Base-by-base conservation (phyloP, 208 protist species). In the Endotrypanum monterogeii region DNA sequence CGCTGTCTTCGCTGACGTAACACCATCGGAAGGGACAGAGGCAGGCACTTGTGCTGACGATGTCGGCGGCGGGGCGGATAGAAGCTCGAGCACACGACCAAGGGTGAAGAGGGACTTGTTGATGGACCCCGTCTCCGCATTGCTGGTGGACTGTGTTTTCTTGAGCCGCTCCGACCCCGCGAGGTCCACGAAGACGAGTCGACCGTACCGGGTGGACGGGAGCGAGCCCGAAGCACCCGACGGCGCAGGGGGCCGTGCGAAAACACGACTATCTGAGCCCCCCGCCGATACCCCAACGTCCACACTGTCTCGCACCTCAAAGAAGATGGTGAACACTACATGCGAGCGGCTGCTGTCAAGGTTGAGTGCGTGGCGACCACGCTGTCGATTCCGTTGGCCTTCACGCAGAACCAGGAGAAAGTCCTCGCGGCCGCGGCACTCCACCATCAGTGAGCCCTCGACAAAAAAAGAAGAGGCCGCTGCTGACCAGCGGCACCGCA, bases 171-270 rank as follows among this genome's bases (percentile, higher is more conserved):
- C 96, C n/a, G 89, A 96, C 16, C 97, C 97, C 16, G 97, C 97
- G 28, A 99, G 88, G 74, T 99, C 97, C 23, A 98, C 91, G 67
- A 99, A 95, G 44, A 89, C 92, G 46, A 97, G 67, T 68, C 98
- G 98, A 25, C 89, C 91, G 57, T 88, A 84, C 14, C 80, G 81
- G 28, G 44, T 28, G 54, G 69, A 39, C n/a, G 7, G 35, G 60
- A 65, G 37, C 9, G 60, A 39, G 46, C 35, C 18, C 23, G 60
- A 25, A 9, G 14, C 32, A 25, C 60, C 60, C 23, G 23, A 20
- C 60, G 3, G 32, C 63, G 39, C 20, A 2, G 23, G 39, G 18
- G 46, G 14, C 50, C 25, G 23, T 32, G 16, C 41, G n/a, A 37
- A 50, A 20, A 23, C 50, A 25, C 37, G 51, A n/a, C 39, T 52